Base-by-base conservation (phyloP, 2,329 filamentous ascomycete genomes). In the Penicillium polonicum region DNA sequence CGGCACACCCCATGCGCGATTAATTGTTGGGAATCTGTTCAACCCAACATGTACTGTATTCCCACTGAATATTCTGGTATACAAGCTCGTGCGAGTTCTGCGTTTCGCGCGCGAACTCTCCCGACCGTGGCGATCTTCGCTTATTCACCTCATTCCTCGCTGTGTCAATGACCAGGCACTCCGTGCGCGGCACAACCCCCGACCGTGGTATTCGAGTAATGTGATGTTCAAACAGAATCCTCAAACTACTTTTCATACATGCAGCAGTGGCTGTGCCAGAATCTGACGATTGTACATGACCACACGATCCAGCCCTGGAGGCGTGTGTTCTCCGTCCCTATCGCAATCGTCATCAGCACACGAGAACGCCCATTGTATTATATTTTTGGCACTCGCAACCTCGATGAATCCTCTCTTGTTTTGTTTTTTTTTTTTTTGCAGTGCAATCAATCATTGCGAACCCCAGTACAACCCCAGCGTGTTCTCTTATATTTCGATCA, bases 201-300 rank as follows among this genome's bases (percentile, higher is more conserved):
- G 51, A 5, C 63, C 61, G 19, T 60, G 58, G 38, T 54, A 55
- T 15, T 29, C 31, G 3, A 39, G 44, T 25, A 55, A 45, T 9
- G 48, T 63, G 23, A 57, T 59, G 41, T 61, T 55, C 17, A 60
- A 46, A 48, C 60, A 59, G 10, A 62, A 53, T 33, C 27, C 17
- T 48, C 59, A 8, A 3, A 36, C 23, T 1, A 5, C 19, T 8
- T 46, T 52, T 21, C 49, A 36, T 15, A 64, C 55, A 61, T 41
- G 59, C 33, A 9, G 62, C 33, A 9, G 48, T 55, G 9, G 53
- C 59, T 2, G 43, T 62, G 31, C 53, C 53, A 8, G 55, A 43
- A 59, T 43, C 12, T 50, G 25, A 13, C 46, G 46, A 23, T 56
- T 19, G 21, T 57, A 43, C 27, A 39, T 29, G 6, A 52, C 8